These are phyloP conservation scores for Psidium friedrichsthalianum DNA, from an alignment of 345 rosid species.

Conservation along the genomic window DNA sequence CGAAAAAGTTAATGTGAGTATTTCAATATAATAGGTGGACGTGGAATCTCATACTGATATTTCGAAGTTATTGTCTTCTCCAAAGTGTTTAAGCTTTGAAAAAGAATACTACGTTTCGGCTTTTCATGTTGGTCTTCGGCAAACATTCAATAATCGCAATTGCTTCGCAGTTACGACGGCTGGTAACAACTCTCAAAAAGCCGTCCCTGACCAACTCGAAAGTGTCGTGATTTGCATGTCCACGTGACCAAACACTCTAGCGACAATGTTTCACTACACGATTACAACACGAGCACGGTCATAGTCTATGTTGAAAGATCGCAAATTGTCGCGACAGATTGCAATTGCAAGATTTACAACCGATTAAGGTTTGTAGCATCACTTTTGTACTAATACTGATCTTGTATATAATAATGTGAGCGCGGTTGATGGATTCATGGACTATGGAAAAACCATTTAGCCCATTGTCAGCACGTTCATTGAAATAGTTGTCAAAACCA, in stretches of 20 bases:
- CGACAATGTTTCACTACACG: background rate
- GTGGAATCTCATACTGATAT: background rate
- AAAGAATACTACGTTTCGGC: background rate
- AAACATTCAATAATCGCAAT: background rate
- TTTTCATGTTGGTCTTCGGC: background rate
- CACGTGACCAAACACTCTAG: background rate
- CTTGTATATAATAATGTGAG: background rate
- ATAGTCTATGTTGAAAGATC: background rate
- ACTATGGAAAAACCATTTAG: background rate
- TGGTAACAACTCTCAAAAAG: background rate
- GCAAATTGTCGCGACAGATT: accelerated
- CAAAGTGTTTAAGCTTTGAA: background rate
- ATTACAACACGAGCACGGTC: background rate
- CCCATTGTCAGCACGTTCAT: background rate
- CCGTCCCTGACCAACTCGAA: background rate
- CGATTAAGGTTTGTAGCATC: background rate
- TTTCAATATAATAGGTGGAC: background rate
- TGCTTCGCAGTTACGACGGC: background rate
- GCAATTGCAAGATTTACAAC: background rate
- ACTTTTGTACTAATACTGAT: background rate
- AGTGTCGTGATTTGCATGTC: background rate
- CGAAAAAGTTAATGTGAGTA: background rate
- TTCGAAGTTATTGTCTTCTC: background rate
- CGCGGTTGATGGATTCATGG: no score
- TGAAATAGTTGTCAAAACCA: background rate